Percentiles rank a stretch among this genome's conserved stretches.
Conservation (phyloP, 2,329 filamentous ascomycete species). For the Colletotrichum chlorophyti region DNA sequence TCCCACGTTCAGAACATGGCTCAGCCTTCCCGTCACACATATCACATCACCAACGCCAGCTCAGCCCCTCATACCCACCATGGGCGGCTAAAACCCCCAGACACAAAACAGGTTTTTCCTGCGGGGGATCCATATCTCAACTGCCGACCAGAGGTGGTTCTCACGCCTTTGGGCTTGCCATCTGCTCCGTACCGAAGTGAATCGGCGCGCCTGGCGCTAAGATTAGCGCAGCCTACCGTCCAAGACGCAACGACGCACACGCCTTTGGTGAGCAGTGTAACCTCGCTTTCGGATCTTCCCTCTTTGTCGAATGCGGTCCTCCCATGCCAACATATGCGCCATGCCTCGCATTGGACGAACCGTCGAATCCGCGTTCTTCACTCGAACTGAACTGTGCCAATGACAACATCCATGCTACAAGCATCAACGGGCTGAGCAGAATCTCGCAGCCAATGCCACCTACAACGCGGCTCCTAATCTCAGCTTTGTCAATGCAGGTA, state of each 20-base stretch:
- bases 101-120: neutral
- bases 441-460: neutral
- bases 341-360: neutral
- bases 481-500: slow-evolving; percentile 1
- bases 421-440: neutral
- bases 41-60: slow-evolving; percentile 20
- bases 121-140: neutral
- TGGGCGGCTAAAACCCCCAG: slow-evolving; percentile 14
- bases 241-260: neutral
- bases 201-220: slow-evolving; percentile 24
- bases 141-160: neutral
- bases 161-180: neutral
- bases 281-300: neutral
- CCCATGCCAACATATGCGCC: neutral
- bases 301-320: neutral
- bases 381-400: neutral
- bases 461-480: neutral
- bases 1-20: slow-evolving; percentile 5
- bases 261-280: neutral
- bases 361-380: slow-evolving; percentile 1
- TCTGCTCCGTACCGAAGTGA: neutral
- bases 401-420: neutral
- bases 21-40: slow-evolving; percentile 28
- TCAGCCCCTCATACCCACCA: slow-evolving; percentile 21
- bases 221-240: slow-evolving; percentile 17